Evolutionary conservation across 1,139 yeast genomes (phyloP).

Genomic region (Debaryomycetaceae sp.): DNA sequence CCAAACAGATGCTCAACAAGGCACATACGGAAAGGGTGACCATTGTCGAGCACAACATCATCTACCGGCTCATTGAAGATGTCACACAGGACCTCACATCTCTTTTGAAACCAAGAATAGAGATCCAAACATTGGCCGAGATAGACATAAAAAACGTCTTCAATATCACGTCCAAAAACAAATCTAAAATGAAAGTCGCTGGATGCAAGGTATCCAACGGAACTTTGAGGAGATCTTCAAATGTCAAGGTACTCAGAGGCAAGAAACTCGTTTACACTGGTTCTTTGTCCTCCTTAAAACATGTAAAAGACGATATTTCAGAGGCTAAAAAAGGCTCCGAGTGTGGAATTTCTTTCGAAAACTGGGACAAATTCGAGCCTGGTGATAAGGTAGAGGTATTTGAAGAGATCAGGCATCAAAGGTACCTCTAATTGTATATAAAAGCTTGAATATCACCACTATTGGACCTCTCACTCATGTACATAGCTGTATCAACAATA

Average conservation of each 20-base stretch:
- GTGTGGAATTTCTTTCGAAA: conserved; percentile 78
- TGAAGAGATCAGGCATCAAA: conserved; percentile 66
- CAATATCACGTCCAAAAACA: conserved; percentile 52
- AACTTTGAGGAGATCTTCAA: conserved; percentile 52
- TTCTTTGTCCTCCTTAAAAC: conserved; percentile 68
- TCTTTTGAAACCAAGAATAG: conserved; percentile 63
- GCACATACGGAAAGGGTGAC: conserved; percentile 62
- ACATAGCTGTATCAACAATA: neutral
- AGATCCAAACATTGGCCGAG: conserved; percentile 65
- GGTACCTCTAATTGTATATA: conserved; percentile 49
- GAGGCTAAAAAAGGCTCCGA: conserved; percentile 85
- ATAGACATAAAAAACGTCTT: conserved; percentile 72
- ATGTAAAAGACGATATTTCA: conserved; percentile 73
- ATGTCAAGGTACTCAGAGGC: conserved; percentile 62
- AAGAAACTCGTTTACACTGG: conserved; percentile 62
- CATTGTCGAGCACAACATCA: conserved; percentile 69
- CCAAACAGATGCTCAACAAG: conserved; percentile 58
- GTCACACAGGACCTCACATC: conserved; percentile 66
- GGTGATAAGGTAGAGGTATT: conserved; percentile 77
- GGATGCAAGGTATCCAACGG: conserved; percentile 88
- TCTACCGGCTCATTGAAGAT: conserved; percentile 82
- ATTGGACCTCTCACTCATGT: neutral
- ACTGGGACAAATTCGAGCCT: conserved; percentile 65
- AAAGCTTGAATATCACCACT: neutral
- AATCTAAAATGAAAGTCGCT: conserved; percentile 61